phyloP scores from a whole-genome alignment of 2,329 filamentous ascomycete genomes.

The Aspergillus fumigatiaffinis region DNA sequence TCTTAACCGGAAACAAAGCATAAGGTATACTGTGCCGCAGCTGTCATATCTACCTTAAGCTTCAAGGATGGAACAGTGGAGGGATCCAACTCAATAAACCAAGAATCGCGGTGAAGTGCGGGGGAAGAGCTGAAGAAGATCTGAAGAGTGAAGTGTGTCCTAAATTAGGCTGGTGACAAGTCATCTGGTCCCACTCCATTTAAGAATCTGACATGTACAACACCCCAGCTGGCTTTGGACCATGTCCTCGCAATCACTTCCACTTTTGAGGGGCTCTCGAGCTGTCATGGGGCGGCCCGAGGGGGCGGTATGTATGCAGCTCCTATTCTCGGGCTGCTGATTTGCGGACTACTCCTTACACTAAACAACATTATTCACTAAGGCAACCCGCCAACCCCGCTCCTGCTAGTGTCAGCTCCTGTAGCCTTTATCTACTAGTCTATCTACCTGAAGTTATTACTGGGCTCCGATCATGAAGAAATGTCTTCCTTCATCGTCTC shows the following conservation, averaged over 20 bases:
- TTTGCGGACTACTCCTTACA: too few relatives aligned
- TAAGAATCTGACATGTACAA: background rate
- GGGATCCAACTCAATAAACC: background rate
- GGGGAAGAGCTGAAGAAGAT: background rate
- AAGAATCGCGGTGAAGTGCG: background rate
- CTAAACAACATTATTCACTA: background rate
- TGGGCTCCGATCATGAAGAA: background rate
- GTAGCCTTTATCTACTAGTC: background rate
- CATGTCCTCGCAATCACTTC: background rate
- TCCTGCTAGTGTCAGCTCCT: too few relatives aligned
- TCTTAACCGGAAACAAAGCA: too few relatives aligned
- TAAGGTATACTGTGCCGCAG: too few relatives aligned
- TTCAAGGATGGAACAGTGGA: background rate
- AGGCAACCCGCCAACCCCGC: background rate
- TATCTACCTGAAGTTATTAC: background rate
- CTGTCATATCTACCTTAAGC: too few relatives aligned
- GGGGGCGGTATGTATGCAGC: too few relatives aligned
- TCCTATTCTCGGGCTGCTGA: too few relatives aligned
- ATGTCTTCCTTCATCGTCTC: background rate
- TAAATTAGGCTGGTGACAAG: background rate
- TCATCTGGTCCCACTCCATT: background rate
- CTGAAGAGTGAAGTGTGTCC: background rate
- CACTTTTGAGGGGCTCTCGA: background rate
- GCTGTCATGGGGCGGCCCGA: too few relatives aligned
- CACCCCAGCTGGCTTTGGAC: too few relatives aligned